Base-by-base conservation (phyloP, 2,329 filamentous ascomycete species). In the Fusarium austroafricanum region DNA sequence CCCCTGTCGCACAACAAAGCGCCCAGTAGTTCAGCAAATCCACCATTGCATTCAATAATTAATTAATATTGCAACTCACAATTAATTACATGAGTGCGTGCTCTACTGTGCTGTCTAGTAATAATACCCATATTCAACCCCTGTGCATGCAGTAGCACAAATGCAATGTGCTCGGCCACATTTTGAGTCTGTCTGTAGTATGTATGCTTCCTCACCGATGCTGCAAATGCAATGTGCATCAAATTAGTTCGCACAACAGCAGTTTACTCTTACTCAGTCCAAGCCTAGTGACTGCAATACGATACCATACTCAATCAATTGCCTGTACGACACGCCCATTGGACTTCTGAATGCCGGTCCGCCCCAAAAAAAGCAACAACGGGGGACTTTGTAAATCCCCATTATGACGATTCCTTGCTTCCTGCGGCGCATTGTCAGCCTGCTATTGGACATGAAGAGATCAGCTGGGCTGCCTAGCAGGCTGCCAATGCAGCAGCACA, bases 1-100 rank as follows among this genome's bases (percentile, higher is more conserved):
- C 49, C 64, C 62, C 69, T 70, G 69, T 58, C 67, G 51, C 57
- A 70, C 57, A 67, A 63, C 43, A 65, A 44, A 55, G 58, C 47
- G 42, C 64, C 55, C 47, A 61, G 54, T 31, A 66, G 66, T 65
- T 60, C 61, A 69, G 44, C 53, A 59, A 71, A 59, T 61, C 59
- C 60, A 49, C 57, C 47, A 58, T n/a, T 42, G 39, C 46, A 35
- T 33, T 51, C 29, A 57, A 38, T 64, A 51, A 58, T 40, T 58
- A 42, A 58, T 51, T 42, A 64, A 70, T 64, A 72, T 72, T 69
- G 64, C 54, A 55, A 42, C 44, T 63, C 60, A 63, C 31, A 58
- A 64, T 65, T 46, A 50, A 46, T 65, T 61, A 47, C 42, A 52
- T 35, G 57, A 26, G 26, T 33, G 31, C 31, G 31, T 33, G 31